Evolutionary conservation across 2,329 filamentous ascomycete species (phyloP).

Genomic region (Cytospora piceicola): DNA sequence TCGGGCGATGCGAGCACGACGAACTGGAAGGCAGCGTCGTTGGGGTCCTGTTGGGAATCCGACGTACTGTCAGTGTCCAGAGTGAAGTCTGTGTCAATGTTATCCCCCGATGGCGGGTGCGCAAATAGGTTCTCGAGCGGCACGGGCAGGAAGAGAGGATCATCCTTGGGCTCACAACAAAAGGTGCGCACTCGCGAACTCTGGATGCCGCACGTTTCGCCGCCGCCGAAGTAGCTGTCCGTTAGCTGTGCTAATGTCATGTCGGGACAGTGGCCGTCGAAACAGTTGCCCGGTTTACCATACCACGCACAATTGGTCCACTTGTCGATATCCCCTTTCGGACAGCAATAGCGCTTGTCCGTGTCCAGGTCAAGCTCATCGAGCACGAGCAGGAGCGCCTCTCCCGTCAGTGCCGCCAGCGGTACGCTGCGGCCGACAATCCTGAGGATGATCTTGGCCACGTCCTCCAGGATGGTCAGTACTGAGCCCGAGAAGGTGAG

Average conservation of each 20-base stretch:
- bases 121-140: conserved; percentile 43
- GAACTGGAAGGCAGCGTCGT: conserved; percentile 41
- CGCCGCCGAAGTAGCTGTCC: conserved; percentile 35
- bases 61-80: conserved; percentile 36
- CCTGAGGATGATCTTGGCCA: too few relatives aligned
- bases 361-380: conserved; percentile 32
- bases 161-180: conserved; percentile 40
- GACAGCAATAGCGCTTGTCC: conserved; percentile 39
- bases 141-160: conserved; percentile 42
- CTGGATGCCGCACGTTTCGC: conserved; percentile 33
- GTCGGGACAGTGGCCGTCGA: conserved; percentile 40
- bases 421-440: too few relatives aligned
- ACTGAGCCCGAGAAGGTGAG: too few relatives aligned
- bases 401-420: too few relatives aligned
- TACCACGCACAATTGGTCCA: conserved; percentile 44
- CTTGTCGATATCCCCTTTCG: conserved; percentile 33
- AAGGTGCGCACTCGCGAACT: conserved; percentile 36
- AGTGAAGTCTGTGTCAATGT: conserved; percentile 38
- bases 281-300: conserved; percentile 41
- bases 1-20: conserved; percentile 40
- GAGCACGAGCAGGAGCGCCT: too few relatives aligned
- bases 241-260: conserved; percentile 37
- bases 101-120: conserved; percentile 39
- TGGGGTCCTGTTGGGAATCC: conserved; percentile 33
- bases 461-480: too few relatives aligned